A percentile compares a stretch with the other conserved stretches of the same genome.
phyloP scores from a whole-genome alignment of 169 alveolate genomes.

The Perkinsus olseni region DNA sequence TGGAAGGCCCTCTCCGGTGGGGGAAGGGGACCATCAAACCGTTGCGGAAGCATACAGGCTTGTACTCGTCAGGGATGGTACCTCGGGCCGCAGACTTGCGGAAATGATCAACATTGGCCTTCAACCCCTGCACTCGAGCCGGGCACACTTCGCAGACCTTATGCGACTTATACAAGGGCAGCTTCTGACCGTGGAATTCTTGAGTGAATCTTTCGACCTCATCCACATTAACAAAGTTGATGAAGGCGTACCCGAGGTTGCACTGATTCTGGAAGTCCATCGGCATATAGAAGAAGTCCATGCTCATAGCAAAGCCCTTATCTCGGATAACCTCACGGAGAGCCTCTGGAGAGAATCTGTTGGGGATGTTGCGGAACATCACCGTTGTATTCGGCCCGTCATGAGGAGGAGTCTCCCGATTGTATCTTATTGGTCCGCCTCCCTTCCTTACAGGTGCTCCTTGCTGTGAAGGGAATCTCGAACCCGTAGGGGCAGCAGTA shows the following conservation, averaged over 20 bases:
- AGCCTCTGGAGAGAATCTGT: constrained; percentile 35
- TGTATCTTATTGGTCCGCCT: background rate
- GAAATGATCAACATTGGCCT: background rate
- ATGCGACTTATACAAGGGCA: constrained; percentile 45
- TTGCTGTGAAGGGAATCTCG: background rate
- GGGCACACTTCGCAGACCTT: constrained; percentile 19
- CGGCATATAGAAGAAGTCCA: constrained; percentile 63
- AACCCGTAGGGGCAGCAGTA: background rate
- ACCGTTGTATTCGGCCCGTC: constrained; percentile 60
- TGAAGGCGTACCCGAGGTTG: constrained; percentile 69
- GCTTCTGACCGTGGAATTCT: constrained; percentile 35
- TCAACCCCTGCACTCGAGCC: background rate
- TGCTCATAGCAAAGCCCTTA: background rate
- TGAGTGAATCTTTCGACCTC: constrained; percentile 33
- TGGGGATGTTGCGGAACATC: constrained; percentile 68
- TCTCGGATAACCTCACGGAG: constrained; percentile 3
- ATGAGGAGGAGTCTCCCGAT: background rate
- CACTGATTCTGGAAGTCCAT: constrained; percentile 63
- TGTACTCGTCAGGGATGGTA: background rate
- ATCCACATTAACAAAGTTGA: constrained; percentile 46
- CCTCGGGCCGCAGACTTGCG: background rate
- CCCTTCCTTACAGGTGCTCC: background rate
- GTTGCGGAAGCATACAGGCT: background rate
- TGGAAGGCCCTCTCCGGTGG: background rate
- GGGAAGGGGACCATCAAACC: background rate